Evolutionary conservation across 2,329 filamentous ascomycete species (phyloP).

Genomic region (Xylaria sp.): DNA sequence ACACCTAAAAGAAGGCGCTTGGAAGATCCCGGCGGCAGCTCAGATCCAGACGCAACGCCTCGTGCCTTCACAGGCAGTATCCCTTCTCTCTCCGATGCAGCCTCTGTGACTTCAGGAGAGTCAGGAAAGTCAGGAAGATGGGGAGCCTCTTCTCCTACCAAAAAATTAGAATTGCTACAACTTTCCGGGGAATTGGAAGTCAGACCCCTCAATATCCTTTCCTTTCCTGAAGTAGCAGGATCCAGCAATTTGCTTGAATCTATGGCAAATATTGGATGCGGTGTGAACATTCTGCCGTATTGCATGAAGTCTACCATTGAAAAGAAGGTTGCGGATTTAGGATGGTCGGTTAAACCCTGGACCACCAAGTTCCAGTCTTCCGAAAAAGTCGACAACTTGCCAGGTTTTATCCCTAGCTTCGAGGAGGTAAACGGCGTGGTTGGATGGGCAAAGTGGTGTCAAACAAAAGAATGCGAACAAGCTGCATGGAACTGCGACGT

Average conservation of each 20-base stretch:
- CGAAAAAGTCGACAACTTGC: constrained; percentile 6
- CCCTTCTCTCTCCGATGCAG: constrained; percentile 9
- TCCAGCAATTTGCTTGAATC: constrained; percentile 9
- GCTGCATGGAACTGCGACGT: constrained; percentile 13
- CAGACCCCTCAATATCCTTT: neutral
- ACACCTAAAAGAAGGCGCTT: constrained; percentile 11
- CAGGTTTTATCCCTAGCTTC: constrained; percentile 16
- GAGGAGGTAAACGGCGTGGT: constrained; percentile 13
- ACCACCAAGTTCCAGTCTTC: constrained; percentile 9
- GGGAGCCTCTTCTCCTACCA: constrained; percentile 7
- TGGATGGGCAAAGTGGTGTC: constrained; percentile 9
- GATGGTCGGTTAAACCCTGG: neutral
- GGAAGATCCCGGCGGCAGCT: constrained; percentile 7
- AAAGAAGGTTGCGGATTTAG: constrained; percentile 3
- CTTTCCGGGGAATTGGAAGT: constrained; percentile 12
- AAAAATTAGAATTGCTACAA: constrained; percentile 13
- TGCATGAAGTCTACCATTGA: constrained; percentile 16
- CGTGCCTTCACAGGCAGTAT: constrained; percentile 7
- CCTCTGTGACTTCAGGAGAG: neutral
- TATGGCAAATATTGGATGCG: constrained; percentile 4
- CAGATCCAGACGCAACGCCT: constrained; percentile 6
- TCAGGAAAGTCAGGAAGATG: constrained; percentile 12
- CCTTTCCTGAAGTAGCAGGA: constrained; percentile 11
- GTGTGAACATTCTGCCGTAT: constrained; percentile 9
- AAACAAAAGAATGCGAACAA: constrained; percentile 8